Conservation (phyloP, 176 grass and related monocot species). For the Avena sativa region DNA sequence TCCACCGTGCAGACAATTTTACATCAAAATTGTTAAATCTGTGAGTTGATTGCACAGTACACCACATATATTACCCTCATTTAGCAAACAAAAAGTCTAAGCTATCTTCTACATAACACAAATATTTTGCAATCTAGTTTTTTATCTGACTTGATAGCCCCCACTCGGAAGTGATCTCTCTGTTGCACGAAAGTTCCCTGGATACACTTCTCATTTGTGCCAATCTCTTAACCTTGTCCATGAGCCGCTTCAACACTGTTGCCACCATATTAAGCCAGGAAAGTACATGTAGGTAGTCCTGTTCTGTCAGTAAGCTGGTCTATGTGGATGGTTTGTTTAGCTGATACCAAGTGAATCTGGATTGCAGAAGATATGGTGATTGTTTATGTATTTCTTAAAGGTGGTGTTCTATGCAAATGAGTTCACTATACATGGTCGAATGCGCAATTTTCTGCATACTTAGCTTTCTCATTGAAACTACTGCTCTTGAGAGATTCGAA, state of each 20-base stretch:
- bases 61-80: neutral
- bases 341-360: neutral
- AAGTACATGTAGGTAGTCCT: neutral
- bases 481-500: constrained; percentile 18
- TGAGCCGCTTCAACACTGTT: neutral
- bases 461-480: neutral
- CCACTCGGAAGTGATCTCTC: neutral
- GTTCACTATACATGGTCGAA: neutral
- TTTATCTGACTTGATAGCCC: neutral
- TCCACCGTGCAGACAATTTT: neutral
- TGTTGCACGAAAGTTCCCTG: neutral
- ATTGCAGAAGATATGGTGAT: neutral
- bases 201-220: neutral
- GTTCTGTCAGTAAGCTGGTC: neutral
- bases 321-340: constrained; percentile 9
- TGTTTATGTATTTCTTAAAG: constrained; percentile 17
- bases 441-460: neutral
- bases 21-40: neutral
- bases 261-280: neutral
- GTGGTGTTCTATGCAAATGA: constrained; percentile 21
- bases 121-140: constrained; percentile 14
- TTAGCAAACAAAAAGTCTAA: neutral
- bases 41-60: constrained; percentile 6
- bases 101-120: constrained; percentile 3
- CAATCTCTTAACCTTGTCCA: neutral